A percentile compares a stretch with the other conserved stretches of the same genome.
These are phyloP conservation scores for Phalaenopsis equestris DNA, from an alignment of 106 monocot genomes.

Conservation along the genomic window DNA sequence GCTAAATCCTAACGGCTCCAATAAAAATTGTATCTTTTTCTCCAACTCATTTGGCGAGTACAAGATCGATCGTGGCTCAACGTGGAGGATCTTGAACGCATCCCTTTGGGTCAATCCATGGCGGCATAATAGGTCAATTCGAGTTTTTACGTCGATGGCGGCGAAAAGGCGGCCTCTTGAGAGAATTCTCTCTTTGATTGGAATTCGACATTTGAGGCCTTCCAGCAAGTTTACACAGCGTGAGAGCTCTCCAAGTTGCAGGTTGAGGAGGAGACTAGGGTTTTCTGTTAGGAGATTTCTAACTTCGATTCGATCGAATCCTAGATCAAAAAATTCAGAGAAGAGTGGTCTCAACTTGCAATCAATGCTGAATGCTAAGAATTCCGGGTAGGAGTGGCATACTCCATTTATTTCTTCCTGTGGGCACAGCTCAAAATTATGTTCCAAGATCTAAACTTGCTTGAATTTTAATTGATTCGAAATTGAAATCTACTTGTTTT, in stretches of 20 bases:
- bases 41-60: constrained; percentile 57
- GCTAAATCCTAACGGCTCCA: constrained; percentile 34
- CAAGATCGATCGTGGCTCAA: constrained; percentile 65
- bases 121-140: constrained; percentile 54
- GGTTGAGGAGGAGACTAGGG: constrained; percentile 34
- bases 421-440: too few species aligned
- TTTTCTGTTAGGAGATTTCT: constrained; percentile 23
- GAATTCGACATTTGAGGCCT: constrained; percentile 56
- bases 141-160: constrained; percentile 38
- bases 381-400: constrained; percentile 27
- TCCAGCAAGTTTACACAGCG: constrained; percentile 35
- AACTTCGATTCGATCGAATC: constrained; percentile 27
- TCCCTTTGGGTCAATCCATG: constrained; percentile 73
- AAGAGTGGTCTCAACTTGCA: constrained; percentile 48
- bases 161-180: constrained; percentile 36
- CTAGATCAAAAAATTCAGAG: constrained; percentile 40
- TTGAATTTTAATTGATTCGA: not conserved
- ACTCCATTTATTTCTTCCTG: constrained; percentile 33
- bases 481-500: too few species aligned
- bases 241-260: constrained; percentile 69
- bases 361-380: constrained; percentile 22
- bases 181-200: constrained; percentile 54
- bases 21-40: constrained; percentile 69
- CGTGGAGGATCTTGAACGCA: constrained; percentile 51
- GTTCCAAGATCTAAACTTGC: too few species aligned